phyloP scores from a whole-genome alignment of 2,329 filamentous ascomycete genomes.

The Fusarium longipes region DNA sequence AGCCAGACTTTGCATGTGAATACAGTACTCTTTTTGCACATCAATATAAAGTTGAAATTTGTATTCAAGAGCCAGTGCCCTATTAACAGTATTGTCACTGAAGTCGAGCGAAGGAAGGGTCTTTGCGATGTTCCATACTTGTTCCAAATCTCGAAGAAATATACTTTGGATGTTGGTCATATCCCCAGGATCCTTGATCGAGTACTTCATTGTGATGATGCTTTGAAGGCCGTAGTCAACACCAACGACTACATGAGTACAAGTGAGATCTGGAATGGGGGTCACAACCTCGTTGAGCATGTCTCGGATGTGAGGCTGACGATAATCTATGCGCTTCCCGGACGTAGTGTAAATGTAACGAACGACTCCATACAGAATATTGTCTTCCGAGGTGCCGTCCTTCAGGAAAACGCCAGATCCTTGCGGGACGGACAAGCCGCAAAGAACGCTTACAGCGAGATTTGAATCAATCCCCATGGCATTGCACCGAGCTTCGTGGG shows the following conservation, averaged over 20 bases:
- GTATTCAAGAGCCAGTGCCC: slow-evolving; percentile 6
- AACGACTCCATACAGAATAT: neutral
- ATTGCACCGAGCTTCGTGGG: neutral
- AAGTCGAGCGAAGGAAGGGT: neutral
- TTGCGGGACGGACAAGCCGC: neutral
- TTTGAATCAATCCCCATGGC: slow-evolving; percentile 5
- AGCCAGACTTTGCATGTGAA: neutral
- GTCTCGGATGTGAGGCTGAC: rapidly evolving
- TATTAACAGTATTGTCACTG: neutral
- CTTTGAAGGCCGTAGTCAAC: slow-evolving; percentile 30
- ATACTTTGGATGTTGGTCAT: neutral
- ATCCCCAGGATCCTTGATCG: neutral
- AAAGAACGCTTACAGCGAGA: slow-evolving; percentile 26
- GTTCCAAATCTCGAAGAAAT: slow-evolving; percentile 8
- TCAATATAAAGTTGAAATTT: slow-evolving; percentile 29
- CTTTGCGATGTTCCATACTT: neutral
- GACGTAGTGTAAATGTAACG: slow-evolving; percentile 3
- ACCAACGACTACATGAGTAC: slow-evolving; percentile 25
- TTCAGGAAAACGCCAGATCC: slow-evolving; percentile 23
- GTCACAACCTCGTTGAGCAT: rapidly evolving
- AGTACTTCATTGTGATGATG: slow-evolving; percentile 9
- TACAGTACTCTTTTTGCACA: neutral
- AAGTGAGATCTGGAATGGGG: rapidly evolving
- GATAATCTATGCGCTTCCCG: neutral
- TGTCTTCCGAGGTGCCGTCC: neutral